Evolutionary conservation across 352 stramenopile species (phyloP).

Genomic region (Phytophthora fragariaefolia): DNA sequence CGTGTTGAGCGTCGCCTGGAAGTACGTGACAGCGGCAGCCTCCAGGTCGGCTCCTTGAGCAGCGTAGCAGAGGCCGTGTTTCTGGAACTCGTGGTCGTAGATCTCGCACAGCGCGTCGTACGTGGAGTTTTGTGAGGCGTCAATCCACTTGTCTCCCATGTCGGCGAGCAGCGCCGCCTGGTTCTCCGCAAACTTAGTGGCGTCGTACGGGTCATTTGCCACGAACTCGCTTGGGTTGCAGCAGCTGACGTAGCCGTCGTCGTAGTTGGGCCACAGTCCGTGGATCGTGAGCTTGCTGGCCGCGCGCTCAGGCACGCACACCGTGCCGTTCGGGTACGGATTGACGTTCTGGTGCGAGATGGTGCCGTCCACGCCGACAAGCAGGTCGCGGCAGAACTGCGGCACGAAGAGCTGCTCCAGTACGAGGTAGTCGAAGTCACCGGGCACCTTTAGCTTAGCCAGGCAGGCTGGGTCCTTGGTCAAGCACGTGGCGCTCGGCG

Average conservation of each 20-base stretch:
- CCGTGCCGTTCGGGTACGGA: slow-evolving; percentile 61
- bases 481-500: slow-evolving; percentile 60
- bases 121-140: slow-evolving; percentile 57
- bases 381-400: slow-evolving; percentile 82
- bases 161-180: slow-evolving; percentile 54
- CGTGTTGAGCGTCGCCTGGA: slow-evolving; percentile 62
- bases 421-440: slow-evolving; percentile 81
- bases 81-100: slow-evolving; percentile 88
- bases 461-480: slow-evolving; percentile 58
- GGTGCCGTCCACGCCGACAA: slow-evolving; percentile 72
- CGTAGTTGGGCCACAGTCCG: slow-evolving; percentile 80
- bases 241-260: slow-evolving; percentile 74
- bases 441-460: slow-evolving; percentile 65
- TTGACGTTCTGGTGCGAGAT: slow-evolving; percentile 86
- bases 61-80: slow-evolving; percentile 81
- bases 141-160: slow-evolving; percentile 73
- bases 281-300: slow-evolving; percentile 76
- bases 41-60: slow-evolving; percentile 59
- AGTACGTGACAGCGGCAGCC: slow-evolving; percentile 67
- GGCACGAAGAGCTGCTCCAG: slow-evolving; percentile 83
- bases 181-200: slow-evolving; percentile 45
- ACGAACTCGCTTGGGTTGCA: slow-evolving; percentile 70
- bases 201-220: slow-evolving; percentile 68
- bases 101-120: slow-evolving; percentile 79
- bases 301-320: slow-evolving; percentile 49